Conservation (phyloP, 164 flowering plant genomes). For the Vitis cinerea region DNA sequence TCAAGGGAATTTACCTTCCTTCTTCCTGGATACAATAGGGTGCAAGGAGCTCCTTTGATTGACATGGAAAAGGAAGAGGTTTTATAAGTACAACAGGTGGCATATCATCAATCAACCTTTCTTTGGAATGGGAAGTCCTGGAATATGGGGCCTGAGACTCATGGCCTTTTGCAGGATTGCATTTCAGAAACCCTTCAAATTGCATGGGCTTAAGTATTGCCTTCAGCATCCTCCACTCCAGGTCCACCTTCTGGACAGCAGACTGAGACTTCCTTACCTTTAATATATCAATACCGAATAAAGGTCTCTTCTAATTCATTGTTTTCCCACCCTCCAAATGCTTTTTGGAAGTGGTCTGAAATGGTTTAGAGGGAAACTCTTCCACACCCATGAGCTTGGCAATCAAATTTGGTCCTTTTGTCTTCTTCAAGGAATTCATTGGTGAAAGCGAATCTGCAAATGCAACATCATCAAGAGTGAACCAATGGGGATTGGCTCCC, state of each 20-base stretch:
- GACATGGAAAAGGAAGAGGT: no score
- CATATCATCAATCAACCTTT: no score
- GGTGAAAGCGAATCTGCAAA: constrained; percentile 33
- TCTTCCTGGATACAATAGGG: no score
- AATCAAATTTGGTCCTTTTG: constrained; percentile 53
- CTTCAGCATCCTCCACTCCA: no score
- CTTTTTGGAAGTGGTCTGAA: constrained; percentile 14
- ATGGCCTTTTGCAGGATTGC: no score
- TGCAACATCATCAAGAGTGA: constrained; percentile 21
- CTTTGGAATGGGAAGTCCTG: no score
- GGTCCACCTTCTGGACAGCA: background rate
- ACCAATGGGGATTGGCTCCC: constrained; percentile 37
- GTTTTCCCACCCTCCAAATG: constrained; percentile 21
- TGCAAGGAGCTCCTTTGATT: no score
- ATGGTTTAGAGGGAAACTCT: constrained; percentile 41
- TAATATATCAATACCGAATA: constrained; percentile 46
- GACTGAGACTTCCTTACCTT: constrained; percentile 36
- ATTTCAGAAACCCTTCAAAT: no score
- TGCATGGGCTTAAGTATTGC: no score
- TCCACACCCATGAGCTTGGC: constrained; percentile 91
- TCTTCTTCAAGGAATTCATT: constrained; percentile 25
- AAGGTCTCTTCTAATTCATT: constrained; percentile 24
- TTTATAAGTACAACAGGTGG: no score
- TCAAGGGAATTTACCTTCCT: no score
- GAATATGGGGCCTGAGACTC: no score